Conservation (phyloP, 1,284 basidiomycete species). For the Malassezia equina region DNA sequence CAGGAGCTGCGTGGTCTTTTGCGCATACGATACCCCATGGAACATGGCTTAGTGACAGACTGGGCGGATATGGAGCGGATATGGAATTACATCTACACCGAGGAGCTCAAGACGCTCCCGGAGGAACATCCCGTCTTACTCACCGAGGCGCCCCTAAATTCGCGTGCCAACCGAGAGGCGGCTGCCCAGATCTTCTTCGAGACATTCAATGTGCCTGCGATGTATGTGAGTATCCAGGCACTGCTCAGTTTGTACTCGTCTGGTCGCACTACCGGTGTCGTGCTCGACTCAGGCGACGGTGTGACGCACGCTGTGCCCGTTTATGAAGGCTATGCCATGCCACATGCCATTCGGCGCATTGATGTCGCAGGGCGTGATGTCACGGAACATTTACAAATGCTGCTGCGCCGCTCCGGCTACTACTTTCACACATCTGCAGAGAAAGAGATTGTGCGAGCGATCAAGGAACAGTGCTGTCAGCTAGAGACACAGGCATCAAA, state of each 20-base stretch:
- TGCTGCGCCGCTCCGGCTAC: constrained; percentile 86
- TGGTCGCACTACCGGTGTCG: constrained; percentile 96
- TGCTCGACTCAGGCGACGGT: constrained; percentile 95
- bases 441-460: constrained; percentile 88
- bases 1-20: constrained; percentile 45
- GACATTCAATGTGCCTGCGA: constrained; percentile 94
- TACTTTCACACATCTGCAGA: constrained; percentile 94
- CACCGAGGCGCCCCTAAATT: constrained; percentile 85
- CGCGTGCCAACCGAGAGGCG: constrained; percentile 83
- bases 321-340: constrained; percentile 98
- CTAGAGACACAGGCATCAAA: constrained; percentile 61
- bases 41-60: constrained; percentile 47
- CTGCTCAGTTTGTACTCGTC: constrained; percentile 97
- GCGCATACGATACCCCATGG: constrained; percentile 45
- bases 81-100: constrained; percentile 43
- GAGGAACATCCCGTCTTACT: constrained; percentile 83
- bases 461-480: constrained; percentile 98
- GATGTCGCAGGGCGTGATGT: constrained; percentile 92
- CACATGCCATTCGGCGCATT: constrained; percentile 86
- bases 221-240: constrained; percentile 94
- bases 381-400: constrained; percentile 85
- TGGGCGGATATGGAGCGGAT: constrained; percentile 48
- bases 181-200: constrained; percentile 97
- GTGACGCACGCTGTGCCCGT: constrained; percentile 98
- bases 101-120: constrained; percentile 43